A percentile compares a stretch with the other conserved stretches of the same genome.
Evolutionary conservation across 352 stramenopile genomes (phyloP).

Genomic region (Pythium brachiatum): DNA sequence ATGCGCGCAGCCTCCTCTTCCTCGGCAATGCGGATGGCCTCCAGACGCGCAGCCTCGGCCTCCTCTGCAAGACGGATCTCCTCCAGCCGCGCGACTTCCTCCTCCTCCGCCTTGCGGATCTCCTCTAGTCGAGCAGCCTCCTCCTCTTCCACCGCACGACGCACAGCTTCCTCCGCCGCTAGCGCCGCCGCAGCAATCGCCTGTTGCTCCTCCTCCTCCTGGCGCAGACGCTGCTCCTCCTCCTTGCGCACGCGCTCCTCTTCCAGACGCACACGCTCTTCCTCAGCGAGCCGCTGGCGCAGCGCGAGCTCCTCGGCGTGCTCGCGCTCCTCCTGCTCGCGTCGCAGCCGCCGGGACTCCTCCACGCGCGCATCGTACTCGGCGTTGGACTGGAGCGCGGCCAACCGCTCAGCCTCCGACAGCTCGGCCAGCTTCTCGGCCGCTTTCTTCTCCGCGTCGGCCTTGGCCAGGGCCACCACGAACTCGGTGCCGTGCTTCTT

Average conservation of each 20-base stretch:
- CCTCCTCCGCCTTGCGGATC: constrained; percentile 27
- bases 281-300: constrained; percentile 47
- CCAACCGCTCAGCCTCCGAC: constrained; percentile 50
- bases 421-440: constrained; percentile 65
- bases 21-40: constrained; percentile 21
- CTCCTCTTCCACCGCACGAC: constrained; percentile 29
- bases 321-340: constrained; percentile 74
- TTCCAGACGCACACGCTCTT: constrained; percentile 36
- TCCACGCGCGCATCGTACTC: constrained; percentile 80
- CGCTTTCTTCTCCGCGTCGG: constrained; percentile 63
- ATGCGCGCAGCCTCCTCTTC: constrained; percentile 17
- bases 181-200: constrained; percentile 22
- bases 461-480: constrained; percentile 67
- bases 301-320: constrained; percentile 51
- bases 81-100: constrained; percentile 24
- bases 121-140: constrained; percentile 25
- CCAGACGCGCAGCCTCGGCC: constrained; percentile 21
- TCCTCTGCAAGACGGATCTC: constrained; percentile 25
- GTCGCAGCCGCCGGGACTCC: constrained; percentile 71
- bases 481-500: constrained; percentile 80
- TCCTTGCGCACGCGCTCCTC: constrained; percentile 33
- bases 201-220: constrained; percentile 22
- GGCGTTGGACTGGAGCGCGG: constrained; percentile 42
- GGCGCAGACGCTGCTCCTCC: constrained; percentile 12
- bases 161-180: constrained; percentile 38